Evolutionary conservation across 495 filamentous ascomycete species (phyloP).

Genomic region (Sporormia fimetaria): DNA sequence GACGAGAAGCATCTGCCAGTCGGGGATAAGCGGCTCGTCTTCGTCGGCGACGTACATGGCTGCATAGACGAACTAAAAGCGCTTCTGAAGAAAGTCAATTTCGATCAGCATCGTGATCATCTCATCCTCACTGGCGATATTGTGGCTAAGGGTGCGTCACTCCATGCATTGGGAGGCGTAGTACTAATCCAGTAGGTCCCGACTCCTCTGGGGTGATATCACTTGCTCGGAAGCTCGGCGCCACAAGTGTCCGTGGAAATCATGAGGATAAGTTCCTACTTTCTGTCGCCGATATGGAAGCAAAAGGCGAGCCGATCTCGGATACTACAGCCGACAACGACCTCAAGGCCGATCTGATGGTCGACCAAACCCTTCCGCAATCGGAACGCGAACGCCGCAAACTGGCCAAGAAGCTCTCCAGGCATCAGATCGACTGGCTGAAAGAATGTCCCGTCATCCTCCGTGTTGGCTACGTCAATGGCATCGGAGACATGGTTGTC

Average conservation of each 20-base stretch:
- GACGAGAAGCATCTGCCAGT: slow-evolving; percentile 26
- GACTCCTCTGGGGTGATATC: slow-evolving; percentile 70
- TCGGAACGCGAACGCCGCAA: slow-evolving; percentile 35
- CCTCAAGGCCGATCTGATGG: slow-evolving; percentile 18
- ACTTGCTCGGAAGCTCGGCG: slow-evolving; percentile 53
- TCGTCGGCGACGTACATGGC: slow-evolving; percentile 89
- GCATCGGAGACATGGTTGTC: slow-evolving; percentile 52
- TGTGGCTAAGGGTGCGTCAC: slow-evolving; percentile 53
- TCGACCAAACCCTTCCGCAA: slow-evolving; percentile 31
- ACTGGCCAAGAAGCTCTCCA: slow-evolving; percentile 42
- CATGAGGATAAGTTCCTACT: slow-evolving; percentile 77
- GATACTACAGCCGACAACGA: slow-evolving; percentile 8
- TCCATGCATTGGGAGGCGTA: neutral
- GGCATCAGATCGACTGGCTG: slow-evolving; percentile 62
- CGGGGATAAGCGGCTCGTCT: slow-evolving; percentile 41
- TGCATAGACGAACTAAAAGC: slow-evolving; percentile 53
- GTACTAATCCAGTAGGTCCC: slow-evolving; percentile 40
- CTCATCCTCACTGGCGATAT: slow-evolving; percentile 76
- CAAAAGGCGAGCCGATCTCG: slow-evolving; percentile 15
- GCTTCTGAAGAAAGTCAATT: slow-evolving; percentile 58
- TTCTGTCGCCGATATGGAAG: slow-evolving; percentile 32
- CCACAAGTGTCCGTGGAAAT: slow-evolving; percentile 79
- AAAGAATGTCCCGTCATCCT: slow-evolving; percentile 63
- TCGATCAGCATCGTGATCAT: slow-evolving; percentile 54
- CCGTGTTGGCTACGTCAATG: slow-evolving; percentile 46